A percentile compares a stretch with the other conserved stretches of the same genome.
Conservation (phyloP, 805 yeast species). For the Cyberlindnera suaveolens region DNA sequence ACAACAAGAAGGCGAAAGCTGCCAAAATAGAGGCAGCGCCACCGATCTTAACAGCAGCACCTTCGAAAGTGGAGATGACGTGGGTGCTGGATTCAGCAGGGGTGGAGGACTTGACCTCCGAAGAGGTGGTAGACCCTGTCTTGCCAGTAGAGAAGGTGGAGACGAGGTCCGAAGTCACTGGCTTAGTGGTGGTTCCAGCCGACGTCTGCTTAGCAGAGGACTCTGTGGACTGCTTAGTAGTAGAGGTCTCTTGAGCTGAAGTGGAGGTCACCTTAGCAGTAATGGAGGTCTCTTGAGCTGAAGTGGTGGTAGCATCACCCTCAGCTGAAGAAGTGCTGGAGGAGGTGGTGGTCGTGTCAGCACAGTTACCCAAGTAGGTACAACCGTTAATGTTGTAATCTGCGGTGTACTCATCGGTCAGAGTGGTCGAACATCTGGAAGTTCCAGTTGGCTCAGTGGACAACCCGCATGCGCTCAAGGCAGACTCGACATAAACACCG, state of each 20-base stretch:
- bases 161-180: conserved; percentile 3
- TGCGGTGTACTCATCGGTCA: conserved; percentile 8
- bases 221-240: background rate
- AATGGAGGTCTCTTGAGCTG: conserved; percentile 9
- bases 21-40: conserved; percentile 13
- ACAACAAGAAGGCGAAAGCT: conserved; percentile 10
- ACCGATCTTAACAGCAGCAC: conserved; percentile 13
- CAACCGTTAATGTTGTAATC: conserved; percentile 14
- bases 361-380: conserved; percentile 32
- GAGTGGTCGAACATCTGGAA: conserved; percentile 21
- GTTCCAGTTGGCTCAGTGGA: conserved; percentile 29
- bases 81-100: conserved; percentile 4
- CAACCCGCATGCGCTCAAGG: conserved; percentile 22
- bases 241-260: conserved; percentile 3
- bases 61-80: conserved; percentile 13
- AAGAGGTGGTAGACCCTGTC: conserved; percentile 1
- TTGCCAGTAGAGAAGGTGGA: background rate
- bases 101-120: conserved; percentile 4
- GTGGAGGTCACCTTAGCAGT: conserved; percentile 6
- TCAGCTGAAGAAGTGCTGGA: background rate
- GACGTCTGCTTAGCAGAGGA: background rate
- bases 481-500: conserved; percentile 21
- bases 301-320: conserved; percentile 7
- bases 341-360: conserved; percentile 24
- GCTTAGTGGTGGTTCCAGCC: background rate